Evolutionary conservation across 2,329 filamentous ascomycete species (phyloP), one percentile per base, ranked within the genome.

Genomic region (Aspergillus floridensis): DNA sequence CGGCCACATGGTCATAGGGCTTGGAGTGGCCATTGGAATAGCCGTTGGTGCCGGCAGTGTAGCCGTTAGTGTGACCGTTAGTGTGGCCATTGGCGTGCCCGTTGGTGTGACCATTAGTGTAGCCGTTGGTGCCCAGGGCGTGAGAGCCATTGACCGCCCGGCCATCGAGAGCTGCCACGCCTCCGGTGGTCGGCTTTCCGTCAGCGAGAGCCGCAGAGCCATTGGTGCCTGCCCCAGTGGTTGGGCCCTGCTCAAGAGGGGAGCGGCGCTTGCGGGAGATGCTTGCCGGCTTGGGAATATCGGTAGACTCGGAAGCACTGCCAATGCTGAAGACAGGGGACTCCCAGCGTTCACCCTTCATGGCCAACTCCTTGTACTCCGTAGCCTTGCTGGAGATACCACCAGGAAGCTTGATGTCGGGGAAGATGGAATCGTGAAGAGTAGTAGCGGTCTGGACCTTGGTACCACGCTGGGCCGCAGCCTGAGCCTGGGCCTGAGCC

Each of bases 341-440:
- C 82, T 96, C 89, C 95, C 95, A 99, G 76, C 87, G 88, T 58
- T 96, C 90, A 55, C 95, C 95, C 85, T 95, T 92, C 66, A 81
- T 82, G 8, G 93, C 91, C 59, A 96, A 83, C 22, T 97, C 87
- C 79, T 87, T 91, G 84, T 96, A 98, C 77, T 96, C 92, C 24
- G 91, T 96, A 10, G 93, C 93, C 85, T 96, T 97, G 80, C 86
- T 88, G 67, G 90, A 95, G 74, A 97, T 93, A 57, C 92, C 93
- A 32, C 90, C 90, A 26, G 93, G 92, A 5, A 99, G 83, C 59
- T 88, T 84, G 72, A 99, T 88, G 72, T 93, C 82, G 71, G 91
- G 89, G 88, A 99, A 96, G 65, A 98, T 91, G 65, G 90, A 93
- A 72, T 97, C 91, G 66, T 96, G 86, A 78, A 92, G 86, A 46